Base-by-base conservation (phyloP, 78 protist genomes). In the Bodo saltans region DNA sequence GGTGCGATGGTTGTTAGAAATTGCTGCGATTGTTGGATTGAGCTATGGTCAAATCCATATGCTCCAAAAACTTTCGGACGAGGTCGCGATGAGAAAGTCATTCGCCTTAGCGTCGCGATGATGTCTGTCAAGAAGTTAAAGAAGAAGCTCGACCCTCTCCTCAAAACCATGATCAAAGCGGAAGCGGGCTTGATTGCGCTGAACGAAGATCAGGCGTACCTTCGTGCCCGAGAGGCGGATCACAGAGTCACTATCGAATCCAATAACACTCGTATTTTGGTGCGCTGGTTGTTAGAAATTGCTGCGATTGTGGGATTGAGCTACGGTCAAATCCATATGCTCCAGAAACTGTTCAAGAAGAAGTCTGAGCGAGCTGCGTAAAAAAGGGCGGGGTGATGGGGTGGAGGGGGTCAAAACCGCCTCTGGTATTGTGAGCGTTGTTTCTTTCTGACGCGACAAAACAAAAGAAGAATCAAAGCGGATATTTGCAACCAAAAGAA, bases 211-310 rank as follows among this genome's bases (percentile, higher is more conserved):
- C 29, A 23, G 39, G 12, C 72, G 70, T 70, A 82, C 40, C 85
- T 70, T 32, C 2, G n/a, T 34, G 84, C 27, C 3, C 74, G 8
- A 33, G 37, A 82, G 71, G 33, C 38, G 39, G 11, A 25, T 12
- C 37, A 11, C 70, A 25, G 90, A 26, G 53, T 32, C 25, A 92
- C 93, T 41, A 88, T 93, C 87, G 92, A 93, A 73, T 37, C 52
- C n/a, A 86, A 11, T 30, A 75, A 38, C 68, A n/a, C 42, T 3
- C 42, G 52, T 35, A 53, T 27, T 29, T 8, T 37, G 23, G 12
- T 68, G 32, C 39, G 72, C 32, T 25, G 72, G 23, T 25, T 68
- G 32, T 3, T 30, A 3, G 72, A 30, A 30, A 3, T 25, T 3
- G 12, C 32, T 3, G 28, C 28, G 23, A 68, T 68, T 3, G 39